Conservation (phyloP, 495 filamentous ascomycete genomes). For the Penicillium antarcticum region DNA sequence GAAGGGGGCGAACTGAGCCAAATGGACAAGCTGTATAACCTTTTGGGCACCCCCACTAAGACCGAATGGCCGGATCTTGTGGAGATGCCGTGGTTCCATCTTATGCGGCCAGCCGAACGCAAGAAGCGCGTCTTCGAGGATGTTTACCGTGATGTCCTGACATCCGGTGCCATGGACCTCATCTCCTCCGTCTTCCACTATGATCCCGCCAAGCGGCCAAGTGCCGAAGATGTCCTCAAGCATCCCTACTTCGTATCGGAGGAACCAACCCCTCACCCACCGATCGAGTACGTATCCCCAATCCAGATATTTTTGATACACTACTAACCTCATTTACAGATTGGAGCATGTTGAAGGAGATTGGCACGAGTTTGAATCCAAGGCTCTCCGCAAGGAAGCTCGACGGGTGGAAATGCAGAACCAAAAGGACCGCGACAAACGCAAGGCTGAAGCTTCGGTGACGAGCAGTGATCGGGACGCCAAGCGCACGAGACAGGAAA, state of each 20-base stretch:
- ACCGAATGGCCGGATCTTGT: constrained; percentile 81
- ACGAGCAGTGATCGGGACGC: constrained; percentile 36
- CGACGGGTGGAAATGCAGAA: constrained; percentile 54
- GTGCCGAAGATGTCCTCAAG: constrained; percentile 78
- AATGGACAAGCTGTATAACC: constrained; percentile 89
- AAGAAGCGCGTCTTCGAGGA: constrained; percentile 78
- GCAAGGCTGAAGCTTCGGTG: constrained; percentile 31
- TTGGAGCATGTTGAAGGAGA: constrained; percentile 84
- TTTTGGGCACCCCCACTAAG: constrained; percentile 85
- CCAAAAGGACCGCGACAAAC: constrained; percentile 53
- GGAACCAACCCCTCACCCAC: constrained; percentile 73
- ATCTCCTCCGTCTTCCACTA: constrained; percentile 79
- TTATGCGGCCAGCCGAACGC: constrained; percentile 73
- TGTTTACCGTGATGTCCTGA: constrained; percentile 70
- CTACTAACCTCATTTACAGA: constrained; percentile 40
- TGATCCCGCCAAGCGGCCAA: constrained; percentile 81
- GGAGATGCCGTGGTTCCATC: constrained; percentile 95
- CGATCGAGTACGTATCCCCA: constrained; percentile 68
- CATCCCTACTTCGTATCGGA: constrained; percentile 88
- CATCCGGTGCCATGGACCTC: constrained; percentile 77
- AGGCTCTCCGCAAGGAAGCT: constrained; percentile 85
- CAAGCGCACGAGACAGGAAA: constrained; percentile 33
- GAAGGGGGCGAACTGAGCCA: constrained; percentile 94
- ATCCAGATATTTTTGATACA: not conserved
- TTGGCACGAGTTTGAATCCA: constrained; percentile 99